phyloP scores from a whole-genome alignment of 2,329 filamentous ascomycete genomes.

The Tolypocladium endophyticum region DNA sequence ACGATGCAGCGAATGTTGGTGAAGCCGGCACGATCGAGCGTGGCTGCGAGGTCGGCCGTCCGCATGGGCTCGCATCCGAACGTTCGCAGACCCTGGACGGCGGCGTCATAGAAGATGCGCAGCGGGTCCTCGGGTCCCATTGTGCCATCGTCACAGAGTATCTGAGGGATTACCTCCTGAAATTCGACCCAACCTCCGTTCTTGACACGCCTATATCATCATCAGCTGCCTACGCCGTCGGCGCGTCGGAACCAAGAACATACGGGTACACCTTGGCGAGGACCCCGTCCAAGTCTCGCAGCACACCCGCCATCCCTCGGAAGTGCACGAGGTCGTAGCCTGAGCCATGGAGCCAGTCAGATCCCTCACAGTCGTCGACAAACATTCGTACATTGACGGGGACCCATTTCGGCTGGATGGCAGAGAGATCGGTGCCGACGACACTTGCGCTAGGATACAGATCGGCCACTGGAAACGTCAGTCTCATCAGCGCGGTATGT shows the following conservation, averaged over 20 bases:
- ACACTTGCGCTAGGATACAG: conserved; percentile 28
- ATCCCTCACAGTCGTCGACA: conserved; percentile 49
- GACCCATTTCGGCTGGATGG: conserved; percentile 36
- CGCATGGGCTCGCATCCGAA: conserved; percentile 29
- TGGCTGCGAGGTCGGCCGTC: conserved; percentile 19
- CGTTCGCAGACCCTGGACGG: conserved; percentile 18
- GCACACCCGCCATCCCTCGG: conserved; percentile 35
- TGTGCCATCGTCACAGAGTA: conserved; percentile 32
- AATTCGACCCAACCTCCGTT: conserved; percentile 43
- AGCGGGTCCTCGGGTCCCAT: conserved; percentile 30
- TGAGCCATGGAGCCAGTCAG: conserved; percentile 42
- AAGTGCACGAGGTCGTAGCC: conserved; percentile 48
- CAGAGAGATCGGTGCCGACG: conserved; percentile 30
- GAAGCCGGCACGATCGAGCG: conserved; percentile 32
- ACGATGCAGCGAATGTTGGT: conserved; percentile 29
- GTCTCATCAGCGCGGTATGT: neutral
- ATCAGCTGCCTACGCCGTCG: neutral
- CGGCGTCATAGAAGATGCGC: conserved; percentile 20
- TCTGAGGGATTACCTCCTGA: conserved; percentile 31
- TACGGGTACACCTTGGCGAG: conserved; percentile 27
- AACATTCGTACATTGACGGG: conserved; percentile 52
- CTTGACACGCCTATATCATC: conserved; percentile 22
- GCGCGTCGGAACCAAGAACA: conserved; percentile 1
- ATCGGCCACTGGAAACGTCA: conserved; percentile 23
- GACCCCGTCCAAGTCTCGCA: conserved; percentile 39